Evolutionary conservation across 2,329 filamentous ascomycete species (phyloP).

Genomic region (Pseudogymnoascus sp.): DNA sequence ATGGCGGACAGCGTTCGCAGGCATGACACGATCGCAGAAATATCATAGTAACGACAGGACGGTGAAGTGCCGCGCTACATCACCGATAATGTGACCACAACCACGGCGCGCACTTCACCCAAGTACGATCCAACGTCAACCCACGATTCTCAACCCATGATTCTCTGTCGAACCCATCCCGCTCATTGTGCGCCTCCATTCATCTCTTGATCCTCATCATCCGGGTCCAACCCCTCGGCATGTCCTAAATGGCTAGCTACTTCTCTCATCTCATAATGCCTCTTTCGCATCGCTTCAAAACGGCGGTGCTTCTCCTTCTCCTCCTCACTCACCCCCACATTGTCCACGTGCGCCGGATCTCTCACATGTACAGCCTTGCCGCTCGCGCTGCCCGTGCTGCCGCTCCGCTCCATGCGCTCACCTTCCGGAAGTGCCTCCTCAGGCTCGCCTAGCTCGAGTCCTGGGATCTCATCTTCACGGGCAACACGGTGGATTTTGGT

Average conservation of each 20-base stretch:
- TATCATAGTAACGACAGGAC: background rate
- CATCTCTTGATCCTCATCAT: conserved; percentile 51
- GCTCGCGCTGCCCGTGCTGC: conserved; percentile 33
- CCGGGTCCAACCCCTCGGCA: conserved; percentile 58
- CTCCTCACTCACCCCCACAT: conserved; percentile 56
- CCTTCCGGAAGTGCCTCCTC: conserved; percentile 62
- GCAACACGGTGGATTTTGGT: conserved; percentile 20
- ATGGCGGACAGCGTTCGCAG: background rate
- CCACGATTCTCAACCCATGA: background rate
- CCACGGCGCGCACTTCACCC: background rate
- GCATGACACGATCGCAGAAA: background rate
- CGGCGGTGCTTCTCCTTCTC: conserved; percentile 84
- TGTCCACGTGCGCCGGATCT: conserved; percentile 45
- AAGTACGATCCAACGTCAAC: background rate
- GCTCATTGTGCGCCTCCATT: conserved; percentile 22
- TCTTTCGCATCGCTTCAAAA: conserved; percentile 89
- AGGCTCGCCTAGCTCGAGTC: conserved; percentile 84
- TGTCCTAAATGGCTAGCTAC: conserved; percentile 82
- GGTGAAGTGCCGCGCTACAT: background rate
- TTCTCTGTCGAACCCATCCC: conserved; percentile 9
- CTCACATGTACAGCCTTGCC: conserved; percentile 78
- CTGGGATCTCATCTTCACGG: conserved; percentile 77
- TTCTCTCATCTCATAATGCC: conserved; percentile 97
- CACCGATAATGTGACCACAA: background rate
- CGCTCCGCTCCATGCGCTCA: conserved; percentile 31